Percentiles rank a stretch among this genome's conserved stretches.
These are phyloP conservation scores for Fibroporia radiculosa DNA, from an alignment of 768 basidiomycete genomes.

Conservation along the genomic window DNA sequence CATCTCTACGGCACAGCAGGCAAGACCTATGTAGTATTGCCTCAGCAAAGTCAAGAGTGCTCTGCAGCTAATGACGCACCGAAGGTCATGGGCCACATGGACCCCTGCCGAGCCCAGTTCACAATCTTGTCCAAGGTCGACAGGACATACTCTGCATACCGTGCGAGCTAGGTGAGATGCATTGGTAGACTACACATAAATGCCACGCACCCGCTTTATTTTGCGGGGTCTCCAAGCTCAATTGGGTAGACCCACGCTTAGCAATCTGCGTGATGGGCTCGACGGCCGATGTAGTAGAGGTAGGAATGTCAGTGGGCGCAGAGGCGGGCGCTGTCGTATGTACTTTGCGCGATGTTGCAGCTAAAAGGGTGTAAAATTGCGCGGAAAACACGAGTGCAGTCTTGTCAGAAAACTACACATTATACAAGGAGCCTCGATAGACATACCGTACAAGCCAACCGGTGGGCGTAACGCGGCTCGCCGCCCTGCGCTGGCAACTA, in stretches of 20 bases:
- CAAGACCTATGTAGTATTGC: conserved; percentile 54
- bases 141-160: conserved; percentile 78
- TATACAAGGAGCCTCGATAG: too few relatives aligned
- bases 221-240: conserved; percentile 78
- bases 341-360: conserved; percentile 43
- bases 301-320: conserved; percentile 33
- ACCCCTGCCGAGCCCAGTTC: conserved; percentile 96
- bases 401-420: background rate
- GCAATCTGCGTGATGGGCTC: conserved; percentile 68
- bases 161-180: conserved; percentile 1
- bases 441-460: conserved; percentile 35
- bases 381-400: background rate
- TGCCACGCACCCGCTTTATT: conserved; percentile 71
- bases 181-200: conserved; percentile 1
- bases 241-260: conserved; percentile 73
- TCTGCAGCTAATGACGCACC: too few relatives aligned
- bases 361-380: background rate
- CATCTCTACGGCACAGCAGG: conserved; percentile 99
- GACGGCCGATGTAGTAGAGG: conserved; percentile 33
- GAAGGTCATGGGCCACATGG: conserved; percentile 99
- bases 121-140: conserved; percentile 94
- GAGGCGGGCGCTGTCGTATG: conserved; percentile 42
- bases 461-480: conserved; percentile 38
- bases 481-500: conserved; percentile 34
- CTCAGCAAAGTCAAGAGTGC: background rate